Evolutionary conservation across 2,329 filamentous ascomycete genomes (phyloP).

Genomic region (Aspergillus candidus): DNA sequence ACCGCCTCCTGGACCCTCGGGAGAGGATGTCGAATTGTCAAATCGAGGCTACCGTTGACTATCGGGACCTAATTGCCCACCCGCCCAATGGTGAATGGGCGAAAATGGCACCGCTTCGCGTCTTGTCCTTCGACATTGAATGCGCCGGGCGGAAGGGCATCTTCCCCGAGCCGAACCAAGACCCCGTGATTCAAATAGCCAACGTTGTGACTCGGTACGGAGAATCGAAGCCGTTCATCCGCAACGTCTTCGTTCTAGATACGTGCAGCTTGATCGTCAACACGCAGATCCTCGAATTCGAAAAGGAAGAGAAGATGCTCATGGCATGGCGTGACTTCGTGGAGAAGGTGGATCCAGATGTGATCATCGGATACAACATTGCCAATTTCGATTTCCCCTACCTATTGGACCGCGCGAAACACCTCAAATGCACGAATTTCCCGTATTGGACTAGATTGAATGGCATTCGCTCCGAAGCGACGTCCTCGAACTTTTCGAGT

Average conservation of each 20-base stretch:
- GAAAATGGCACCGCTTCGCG: slow-evolving; percentile 90
- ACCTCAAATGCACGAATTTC: slow-evolving; percentile 73
- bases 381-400: slow-evolving; percentile 98
- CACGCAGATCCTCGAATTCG: slow-evolving; percentile 81
- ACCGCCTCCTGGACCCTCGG: slow-evolving; percentile 60
- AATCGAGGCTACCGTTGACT: slow-evolving; percentile 83
- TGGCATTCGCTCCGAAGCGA: slow-evolving; percentile 63
- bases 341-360: slow-evolving; percentile 84
- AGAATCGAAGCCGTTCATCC: slow-evolving; percentile 89
- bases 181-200: slow-evolving; percentile 96
- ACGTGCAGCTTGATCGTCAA: slow-evolving; percentile 91
- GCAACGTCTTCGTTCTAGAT: slow-evolving; percentile 94
- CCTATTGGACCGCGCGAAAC: slow-evolving; percentile 76
- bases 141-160: slow-evolving; percentile 96
- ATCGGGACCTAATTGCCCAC: slow-evolving; percentile 77
- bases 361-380: slow-evolving; percentile 99
- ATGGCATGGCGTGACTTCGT: slow-evolving; percentile 86
- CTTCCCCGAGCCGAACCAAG: slow-evolving; percentile 85
- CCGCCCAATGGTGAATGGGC: slow-evolving; percentile 89
- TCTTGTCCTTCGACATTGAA: slow-evolving; percentile 97
- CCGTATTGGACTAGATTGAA: slow-evolving; percentile 82
- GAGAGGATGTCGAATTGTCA: slow-evolving; percentile 87
- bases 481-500: slow-evolving; percentile 82
- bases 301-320: slow-evolving; percentile 82
- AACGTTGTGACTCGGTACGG: slow-evolving; percentile 93